Evolutionary conservation across 345 rosid species (phyloP).

Genomic region (Acer campestre): DNA sequence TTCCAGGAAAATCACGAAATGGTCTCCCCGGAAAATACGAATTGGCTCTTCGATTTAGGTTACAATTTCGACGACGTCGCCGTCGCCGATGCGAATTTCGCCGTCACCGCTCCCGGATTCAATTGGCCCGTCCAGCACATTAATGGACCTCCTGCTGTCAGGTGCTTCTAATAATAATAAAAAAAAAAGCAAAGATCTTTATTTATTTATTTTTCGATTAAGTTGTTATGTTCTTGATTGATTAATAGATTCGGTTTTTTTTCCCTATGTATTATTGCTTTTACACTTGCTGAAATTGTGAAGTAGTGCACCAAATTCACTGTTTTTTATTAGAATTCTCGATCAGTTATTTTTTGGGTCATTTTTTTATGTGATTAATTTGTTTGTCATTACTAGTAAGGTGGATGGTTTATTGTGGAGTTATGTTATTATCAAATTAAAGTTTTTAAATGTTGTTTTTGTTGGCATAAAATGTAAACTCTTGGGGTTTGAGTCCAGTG

Average conservation of each 20-base stretch:
- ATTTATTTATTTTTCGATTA: neutral
- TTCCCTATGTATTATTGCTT: neutral
- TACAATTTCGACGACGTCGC: constrained; percentile 69
- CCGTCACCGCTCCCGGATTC: constrained; percentile 61
- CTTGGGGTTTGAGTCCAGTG: neutral
- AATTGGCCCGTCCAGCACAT: constrained; percentile 71
- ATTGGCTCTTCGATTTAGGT: constrained; percentile 64
- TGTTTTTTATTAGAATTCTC: neutral
- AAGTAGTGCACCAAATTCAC: neutral
- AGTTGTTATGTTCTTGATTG: neutral
- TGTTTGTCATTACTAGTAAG: too few species aligned
- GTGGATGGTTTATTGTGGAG: neutral
- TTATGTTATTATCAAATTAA: neutral
- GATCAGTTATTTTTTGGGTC: neutral
- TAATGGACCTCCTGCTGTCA: constrained; percentile 56
- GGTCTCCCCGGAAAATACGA: constrained; percentile 73
- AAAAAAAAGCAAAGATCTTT: neutral
- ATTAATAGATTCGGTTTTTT: neutral
- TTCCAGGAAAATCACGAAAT: constrained; percentile 38
- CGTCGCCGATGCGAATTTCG: constrained; percentile 55
- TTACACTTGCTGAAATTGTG: neutral
- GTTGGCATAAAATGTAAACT: neutral
- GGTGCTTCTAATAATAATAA: constrained; percentile 34
- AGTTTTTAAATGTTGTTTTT: neutral
- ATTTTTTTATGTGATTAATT: neutral